Evolutionary conservation across 1,284 basidiomycete species (phyloP).

Genomic region (Ceraceosorus guamensis): DNA sequence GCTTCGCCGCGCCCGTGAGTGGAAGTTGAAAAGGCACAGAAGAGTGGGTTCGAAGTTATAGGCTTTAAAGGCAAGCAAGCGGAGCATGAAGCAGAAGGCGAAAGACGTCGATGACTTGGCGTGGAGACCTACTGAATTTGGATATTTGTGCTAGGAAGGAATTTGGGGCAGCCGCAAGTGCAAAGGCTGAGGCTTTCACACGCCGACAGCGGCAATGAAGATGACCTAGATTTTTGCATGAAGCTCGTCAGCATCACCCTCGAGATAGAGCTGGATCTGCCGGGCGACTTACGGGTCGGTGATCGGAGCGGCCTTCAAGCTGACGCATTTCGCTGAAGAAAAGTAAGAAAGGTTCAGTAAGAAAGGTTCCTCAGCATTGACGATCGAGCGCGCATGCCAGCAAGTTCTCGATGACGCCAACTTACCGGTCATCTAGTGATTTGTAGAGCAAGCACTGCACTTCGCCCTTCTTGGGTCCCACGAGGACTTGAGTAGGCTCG

Average conservation of each 20-base stretch:
- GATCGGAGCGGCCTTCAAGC: constrained; percentile 56
- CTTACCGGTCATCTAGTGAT: constrained; percentile 61
- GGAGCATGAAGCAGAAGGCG: too few relatives aligned
- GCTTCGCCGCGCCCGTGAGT: too few relatives aligned
- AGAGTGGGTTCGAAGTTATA: too few relatives aligned
- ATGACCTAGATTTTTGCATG: neutral
- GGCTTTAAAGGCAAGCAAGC: too few relatives aligned
- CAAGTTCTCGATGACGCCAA: neutral
- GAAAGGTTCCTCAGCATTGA: neutral
- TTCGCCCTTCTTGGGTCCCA: constrained; percentile 25
- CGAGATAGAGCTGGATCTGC: neutral
- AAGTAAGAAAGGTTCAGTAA: neutral
- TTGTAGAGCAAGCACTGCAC: constrained; percentile 60
- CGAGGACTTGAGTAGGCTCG: constrained; percentile 3
- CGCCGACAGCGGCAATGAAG: neutral
- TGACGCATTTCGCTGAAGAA: constrained; percentile 57
- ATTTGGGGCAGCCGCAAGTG: too few relatives aligned
- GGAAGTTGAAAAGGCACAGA: too few relatives aligned
- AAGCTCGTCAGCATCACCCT: neutral
- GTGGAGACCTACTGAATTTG: too few relatives aligned
- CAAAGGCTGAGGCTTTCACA: neutral
- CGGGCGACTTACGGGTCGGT: constrained; percentile 58
- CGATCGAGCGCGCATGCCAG: neutral
- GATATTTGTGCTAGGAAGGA: too few relatives aligned
- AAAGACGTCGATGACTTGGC: too few relatives aligned